These are phyloP conservation scores for Chrysosporium queenslandicum DNA, from an alignment of 2,329 filamentous ascomycete species.

Conservation along the genomic window DNA sequence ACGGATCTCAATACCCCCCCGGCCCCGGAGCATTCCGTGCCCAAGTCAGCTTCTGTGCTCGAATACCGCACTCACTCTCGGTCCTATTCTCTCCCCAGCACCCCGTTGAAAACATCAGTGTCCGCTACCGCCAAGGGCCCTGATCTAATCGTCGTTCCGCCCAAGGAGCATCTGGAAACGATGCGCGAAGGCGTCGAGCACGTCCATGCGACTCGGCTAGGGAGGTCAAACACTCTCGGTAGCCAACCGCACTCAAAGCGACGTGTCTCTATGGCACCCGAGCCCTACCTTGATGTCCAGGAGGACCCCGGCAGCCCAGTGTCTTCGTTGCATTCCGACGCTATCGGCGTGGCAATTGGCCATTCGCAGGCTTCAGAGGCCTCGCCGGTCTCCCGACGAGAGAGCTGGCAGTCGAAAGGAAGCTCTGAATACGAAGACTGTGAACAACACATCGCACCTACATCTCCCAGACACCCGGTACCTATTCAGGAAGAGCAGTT, in stretches of 20 bases:
- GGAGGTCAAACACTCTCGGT: not conserved
- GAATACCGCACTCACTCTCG: slow-evolving; percentile 9
- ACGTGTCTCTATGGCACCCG: slow-evolving; percentile 3
- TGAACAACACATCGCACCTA: not conserved
- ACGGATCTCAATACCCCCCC: slow-evolving; percentile 16
- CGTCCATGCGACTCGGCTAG: not conserved
- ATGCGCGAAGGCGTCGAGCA: slow-evolving; percentile 32
- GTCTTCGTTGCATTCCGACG: slow-evolving; percentile 12
- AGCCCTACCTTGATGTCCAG: slow-evolving; percentile 1
- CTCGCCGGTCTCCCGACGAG: not conserved
- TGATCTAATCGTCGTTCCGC: slow-evolving; percentile 21
- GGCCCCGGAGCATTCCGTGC: slow-evolving; percentile 9
- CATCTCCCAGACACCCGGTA: not conserved
- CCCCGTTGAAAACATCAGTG: not conserved
- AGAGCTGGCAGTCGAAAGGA: not conserved
- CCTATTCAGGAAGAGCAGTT: not conserved
- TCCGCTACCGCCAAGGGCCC: slow-evolving; percentile 19
- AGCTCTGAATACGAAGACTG: slow-evolving; percentile 5
- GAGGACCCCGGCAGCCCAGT: slow-evolving; percentile 5
- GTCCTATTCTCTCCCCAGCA: slow-evolving; percentile 11
- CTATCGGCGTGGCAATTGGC: slow-evolving; percentile 4
- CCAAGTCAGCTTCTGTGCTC: slow-evolving; percentile 3
- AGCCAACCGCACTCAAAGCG: not conserved
- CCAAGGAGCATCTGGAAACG: slow-evolving; percentile 26
- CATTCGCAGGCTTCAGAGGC: slow-evolving; percentile 2